Base-by-base conservation (phyloP, 441 rosid species). In the Erysimum cheiri region DNA sequence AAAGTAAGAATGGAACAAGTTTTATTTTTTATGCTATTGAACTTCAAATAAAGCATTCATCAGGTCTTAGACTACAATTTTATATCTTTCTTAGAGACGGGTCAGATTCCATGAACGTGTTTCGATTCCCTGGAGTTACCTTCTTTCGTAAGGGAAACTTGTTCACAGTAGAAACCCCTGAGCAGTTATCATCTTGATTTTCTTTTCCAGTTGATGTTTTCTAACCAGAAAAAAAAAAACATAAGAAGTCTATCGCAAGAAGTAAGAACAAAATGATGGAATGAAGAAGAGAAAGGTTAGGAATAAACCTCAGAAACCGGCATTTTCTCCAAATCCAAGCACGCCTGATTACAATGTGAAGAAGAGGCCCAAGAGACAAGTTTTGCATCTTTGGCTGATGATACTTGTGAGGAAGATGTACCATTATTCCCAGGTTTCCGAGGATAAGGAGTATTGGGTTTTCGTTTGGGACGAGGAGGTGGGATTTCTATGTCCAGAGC, bases 401-500 rank as follows among this genome's bases (percentile, higher is more conserved):
- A 35, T 14, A 68, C 74, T 41, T 80, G 88, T 8, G 79, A 71
- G 49, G 84, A 60, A 37, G 82, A 65, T 69, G 84, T 67, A 75
- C 77, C 48, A 3, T 29, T 57, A 3, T 72, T 61, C 62, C 91
- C 83, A 4, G 74, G 87, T 81, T 92, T 94, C 50, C 99, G 85
- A 70, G 99, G 98, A 80, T 92, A 94, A 77, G 99, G 99, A 82
- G 88, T 87, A 75, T 80, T 82, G 32, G 99, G 99, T 85, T 94
- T 94, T 78, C 91, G 80, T 80, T 94, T 94, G 36, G 98, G 99
- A 58, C 99, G 97, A 66, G 99, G 99, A 84, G 99, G 98, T 35
- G 98, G 99, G 71, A 94, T 92, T 49, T 90, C 88, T 67, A 94
- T 88, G 78, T 92, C 89, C 60, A 87, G 79, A 76, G 94, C 80